Evolutionary conservation across 257 asterid genomes (phyloP).

Genomic region (Forsythia suspensa): DNA sequence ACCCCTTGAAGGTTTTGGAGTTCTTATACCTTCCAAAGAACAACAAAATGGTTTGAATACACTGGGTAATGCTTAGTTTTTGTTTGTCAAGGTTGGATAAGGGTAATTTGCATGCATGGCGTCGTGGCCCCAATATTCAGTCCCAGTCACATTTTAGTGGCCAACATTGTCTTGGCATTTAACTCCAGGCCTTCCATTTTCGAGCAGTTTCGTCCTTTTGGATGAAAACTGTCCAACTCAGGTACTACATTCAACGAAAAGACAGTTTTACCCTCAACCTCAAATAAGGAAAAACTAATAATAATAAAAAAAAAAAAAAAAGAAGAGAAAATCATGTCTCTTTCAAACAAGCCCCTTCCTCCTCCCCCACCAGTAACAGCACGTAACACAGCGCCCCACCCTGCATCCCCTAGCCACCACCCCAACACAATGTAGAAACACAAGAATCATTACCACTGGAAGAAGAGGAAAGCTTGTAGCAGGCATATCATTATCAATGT

Average conservation of each 20-base stretch:
- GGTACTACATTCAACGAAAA: background rate
- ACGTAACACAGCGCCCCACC: no score
- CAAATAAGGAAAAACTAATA: background rate
- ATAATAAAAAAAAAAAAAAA: no score
- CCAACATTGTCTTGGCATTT: background rate
- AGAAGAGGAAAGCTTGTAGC: background rate
- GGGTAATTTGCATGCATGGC: background rate
- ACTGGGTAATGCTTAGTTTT: conserved; percentile 54
- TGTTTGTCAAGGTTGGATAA: conserved; percentile 10
- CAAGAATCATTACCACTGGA: background rate
- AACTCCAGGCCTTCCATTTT: background rate
- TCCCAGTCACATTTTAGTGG: background rate
- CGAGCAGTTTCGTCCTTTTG: background rate
- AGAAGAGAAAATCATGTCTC: no score
- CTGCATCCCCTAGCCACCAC: background rate
- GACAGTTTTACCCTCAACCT: background rate
- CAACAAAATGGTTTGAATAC: conserved; percentile 80
- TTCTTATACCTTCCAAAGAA: conserved; percentile 86
- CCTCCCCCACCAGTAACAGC: no score
- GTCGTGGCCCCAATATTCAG: background rate
- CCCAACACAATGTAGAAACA: background rate
- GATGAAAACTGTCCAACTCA: background rate
- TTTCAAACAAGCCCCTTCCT: no score
- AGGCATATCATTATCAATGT: background rate
- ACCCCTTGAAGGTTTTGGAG: conserved; percentile 97